Evolutionary conservation across 371 early-diverging fungal species (phyloP).

Genomic region (Choanephora cucurbitarum): DNA sequence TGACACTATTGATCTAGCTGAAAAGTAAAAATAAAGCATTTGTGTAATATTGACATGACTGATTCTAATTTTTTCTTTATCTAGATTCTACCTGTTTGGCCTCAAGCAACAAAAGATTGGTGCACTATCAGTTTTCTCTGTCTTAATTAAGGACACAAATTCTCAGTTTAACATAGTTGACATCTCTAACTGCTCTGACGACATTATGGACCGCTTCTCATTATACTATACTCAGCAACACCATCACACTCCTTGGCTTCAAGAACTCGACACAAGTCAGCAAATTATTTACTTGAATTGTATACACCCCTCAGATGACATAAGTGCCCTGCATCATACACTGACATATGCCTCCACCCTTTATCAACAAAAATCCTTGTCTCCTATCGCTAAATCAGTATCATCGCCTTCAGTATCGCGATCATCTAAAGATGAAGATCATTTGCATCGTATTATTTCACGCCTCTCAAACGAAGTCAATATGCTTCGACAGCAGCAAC

Average conservation of each 20-base stretch:
- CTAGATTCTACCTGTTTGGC: slow-evolving; percentile 10
- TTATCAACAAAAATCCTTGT: neutral
- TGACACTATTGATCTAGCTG: slow-evolving; percentile 2
- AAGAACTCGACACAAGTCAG: neutral
- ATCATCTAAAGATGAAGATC: neutral
- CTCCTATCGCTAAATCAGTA: neutral
- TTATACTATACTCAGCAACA: neutral
- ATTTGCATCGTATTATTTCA: slow-evolving; percentile 9
- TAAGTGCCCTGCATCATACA: neutral
- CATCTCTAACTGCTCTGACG: slow-evolving; percentile 3
- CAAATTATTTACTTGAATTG: neutral
- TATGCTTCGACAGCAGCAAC: slow-evolving; percentile 6
- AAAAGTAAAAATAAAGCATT: neutral
- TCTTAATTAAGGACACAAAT: slow-evolving; percentile 1
- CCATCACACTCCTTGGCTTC: neutral
- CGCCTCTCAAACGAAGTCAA: slow-evolving; percentile 8
- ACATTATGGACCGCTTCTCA: neutral
- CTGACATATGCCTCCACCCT: neutral
- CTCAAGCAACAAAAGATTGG: slow-evolving; percentile 4
- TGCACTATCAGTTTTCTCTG: slow-evolving; percentile 2
- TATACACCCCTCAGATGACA: neutral
- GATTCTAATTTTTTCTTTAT: neutral
- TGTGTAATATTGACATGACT: too few species aligned
- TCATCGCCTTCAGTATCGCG: neutral
- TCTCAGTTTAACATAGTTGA: slow-evolving; percentile 6